These are phyloP conservation scores for Penicillium oxalicum DNA, from an alignment of 2,329 filamentous ascomycete species.

Conservation along the genomic window DNA sequence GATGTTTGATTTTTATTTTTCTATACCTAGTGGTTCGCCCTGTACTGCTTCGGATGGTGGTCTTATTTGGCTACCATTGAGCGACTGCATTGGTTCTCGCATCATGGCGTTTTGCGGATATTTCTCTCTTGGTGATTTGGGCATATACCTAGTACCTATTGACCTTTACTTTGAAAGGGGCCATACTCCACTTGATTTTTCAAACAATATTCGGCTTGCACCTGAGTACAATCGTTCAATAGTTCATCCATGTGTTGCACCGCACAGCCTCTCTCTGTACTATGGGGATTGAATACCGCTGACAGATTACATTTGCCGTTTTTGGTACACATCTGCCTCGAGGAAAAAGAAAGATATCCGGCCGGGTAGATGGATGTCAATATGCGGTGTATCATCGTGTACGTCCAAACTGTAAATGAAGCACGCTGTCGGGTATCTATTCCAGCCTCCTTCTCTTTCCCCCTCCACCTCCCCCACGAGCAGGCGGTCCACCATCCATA, in stretches of 20 bases:
- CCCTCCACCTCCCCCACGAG: constrained; percentile 14
- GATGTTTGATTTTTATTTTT: no score
- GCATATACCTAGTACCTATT: constrained; percentile 19
- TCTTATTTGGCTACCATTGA: not conserved
- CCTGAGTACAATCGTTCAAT: no score
- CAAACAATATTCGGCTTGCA: not conserved
- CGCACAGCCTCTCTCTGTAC: no score
- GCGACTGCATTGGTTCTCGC: constrained; percentile 11
- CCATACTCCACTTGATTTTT: not conserved
- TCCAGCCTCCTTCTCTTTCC: constrained; percentile 27
- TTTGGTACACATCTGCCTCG: no score
- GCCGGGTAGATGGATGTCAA: no score
- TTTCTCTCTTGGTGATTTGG: constrained; percentile 7
- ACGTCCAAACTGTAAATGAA: not conserved
- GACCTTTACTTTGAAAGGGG: no score
- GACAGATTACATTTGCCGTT: no score
- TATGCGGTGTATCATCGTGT: no score
- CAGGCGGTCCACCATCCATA: constrained; percentile 13
- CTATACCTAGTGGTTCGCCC: no score
- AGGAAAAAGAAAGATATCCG: no score
- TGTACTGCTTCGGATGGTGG: not conserved
- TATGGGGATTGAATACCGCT: no score
- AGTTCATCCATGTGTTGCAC: no score
- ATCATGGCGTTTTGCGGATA: constrained; percentile 11
- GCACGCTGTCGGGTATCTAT: constrained; percentile 10